Conservation (phyloP, 78 protist species). For the Pigoraptor vietnamica region DNA sequence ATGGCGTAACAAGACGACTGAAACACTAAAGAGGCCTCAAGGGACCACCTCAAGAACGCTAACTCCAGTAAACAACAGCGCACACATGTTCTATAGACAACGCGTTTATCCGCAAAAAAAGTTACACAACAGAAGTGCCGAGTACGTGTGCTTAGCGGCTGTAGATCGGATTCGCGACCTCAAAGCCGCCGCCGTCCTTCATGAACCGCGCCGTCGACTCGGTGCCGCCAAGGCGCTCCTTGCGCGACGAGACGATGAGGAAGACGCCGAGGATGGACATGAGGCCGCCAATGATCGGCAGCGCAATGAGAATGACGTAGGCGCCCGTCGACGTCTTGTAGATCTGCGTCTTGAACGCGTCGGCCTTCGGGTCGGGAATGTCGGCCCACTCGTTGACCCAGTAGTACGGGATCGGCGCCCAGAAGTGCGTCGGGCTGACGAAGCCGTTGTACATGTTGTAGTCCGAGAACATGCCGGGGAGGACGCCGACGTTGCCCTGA, state of each 20-base stretch:
- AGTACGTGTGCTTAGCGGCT: too few relatives aligned
- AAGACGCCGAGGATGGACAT: not conserved
- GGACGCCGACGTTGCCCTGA: not conserved
- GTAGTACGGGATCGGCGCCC: not conserved
- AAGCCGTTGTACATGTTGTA: not conserved
- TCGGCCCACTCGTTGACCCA: not conserved
- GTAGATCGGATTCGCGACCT: not conserved
- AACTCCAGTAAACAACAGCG: too few relatives aligned
- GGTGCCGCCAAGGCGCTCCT: not conserved
- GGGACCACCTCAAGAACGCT: too few relatives aligned
- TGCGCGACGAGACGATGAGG: not conserved
- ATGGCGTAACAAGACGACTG: too few relatives aligned
- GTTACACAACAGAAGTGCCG: too few relatives aligned
- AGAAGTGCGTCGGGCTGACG: not conserved
- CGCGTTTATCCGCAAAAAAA: too few relatives aligned
- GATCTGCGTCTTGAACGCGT: not conserved
- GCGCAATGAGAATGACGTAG: not conserved
- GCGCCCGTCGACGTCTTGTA: not conserved
- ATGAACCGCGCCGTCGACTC: not conserved
- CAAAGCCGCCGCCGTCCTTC: not conserved
- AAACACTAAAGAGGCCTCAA: too few relatives aligned
- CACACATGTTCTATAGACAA: too few relatives aligned
- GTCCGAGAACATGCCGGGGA: not conserved
- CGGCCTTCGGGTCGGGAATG: not conserved
- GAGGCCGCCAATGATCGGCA: not conserved